Percentiles rank a stretch among this genome's conserved stretches.
Conservation (phyloP, 306 rosid genomes). For the Begonia peltatifolia region DNA sequence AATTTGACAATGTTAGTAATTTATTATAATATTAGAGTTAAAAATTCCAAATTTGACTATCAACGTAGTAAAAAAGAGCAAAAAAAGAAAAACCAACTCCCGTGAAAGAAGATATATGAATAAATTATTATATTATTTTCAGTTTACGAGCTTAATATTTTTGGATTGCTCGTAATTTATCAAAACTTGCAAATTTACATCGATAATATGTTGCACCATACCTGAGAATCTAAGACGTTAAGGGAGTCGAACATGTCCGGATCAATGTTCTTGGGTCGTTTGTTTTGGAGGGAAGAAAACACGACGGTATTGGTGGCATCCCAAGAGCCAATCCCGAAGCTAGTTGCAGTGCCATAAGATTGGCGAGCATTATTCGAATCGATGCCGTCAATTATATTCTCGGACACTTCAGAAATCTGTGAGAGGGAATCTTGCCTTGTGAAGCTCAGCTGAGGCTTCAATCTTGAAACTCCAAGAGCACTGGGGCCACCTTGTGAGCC, state of each 20-base stretch:
- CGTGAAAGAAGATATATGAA: too few species aligned
- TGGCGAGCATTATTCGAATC: conserved; percentile 23
- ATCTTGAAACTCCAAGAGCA: conserved; percentile 33
- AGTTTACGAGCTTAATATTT: too few species aligned
- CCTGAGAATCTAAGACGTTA: conserved; percentile 64
- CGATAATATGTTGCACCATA: conserved; percentile 1
- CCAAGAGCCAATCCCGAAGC: conserved; percentile 52
- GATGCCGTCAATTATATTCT: conserved; percentile 24
- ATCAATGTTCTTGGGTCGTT: conserved; percentile 45
- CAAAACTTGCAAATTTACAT: neutral
- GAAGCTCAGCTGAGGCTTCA: conserved; percentile 74
- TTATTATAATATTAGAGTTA: too few species aligned
- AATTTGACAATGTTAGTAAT: too few species aligned
- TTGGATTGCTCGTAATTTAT: neutral
- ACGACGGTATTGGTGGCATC: conserved; percentile 50
- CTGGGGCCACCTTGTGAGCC: conserved; percentile 29
- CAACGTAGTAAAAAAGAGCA: too few species aligned
- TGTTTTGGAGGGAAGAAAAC: conserved; percentile 40
- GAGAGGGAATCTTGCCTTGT: conserved; percentile 68
- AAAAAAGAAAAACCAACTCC: too few species aligned
- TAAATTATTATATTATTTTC: too few species aligned
- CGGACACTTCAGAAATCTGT: conserved; percentile 45
- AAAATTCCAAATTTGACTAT: too few species aligned
- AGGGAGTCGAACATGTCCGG: conserved; percentile 43
- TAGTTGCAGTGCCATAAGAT: conserved; percentile 23